Conservation (phyloP, 257 asterid species). For the Orobanche coerulescens region DNA sequence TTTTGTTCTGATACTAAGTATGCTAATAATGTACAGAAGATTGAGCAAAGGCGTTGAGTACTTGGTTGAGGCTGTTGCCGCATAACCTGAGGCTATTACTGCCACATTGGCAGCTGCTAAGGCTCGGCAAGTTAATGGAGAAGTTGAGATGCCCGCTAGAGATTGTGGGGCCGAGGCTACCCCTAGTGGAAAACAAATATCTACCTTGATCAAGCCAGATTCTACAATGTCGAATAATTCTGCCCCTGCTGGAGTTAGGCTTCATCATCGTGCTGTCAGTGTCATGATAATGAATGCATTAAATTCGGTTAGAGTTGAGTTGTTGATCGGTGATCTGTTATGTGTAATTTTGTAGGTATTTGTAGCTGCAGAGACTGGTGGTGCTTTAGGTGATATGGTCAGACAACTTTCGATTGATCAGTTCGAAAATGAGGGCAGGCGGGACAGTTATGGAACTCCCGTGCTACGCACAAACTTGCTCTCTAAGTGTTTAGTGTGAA, state of each 20-base stretch:
- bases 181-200: slow-evolving; percentile 80
- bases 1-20: slow-evolving; percentile 16
- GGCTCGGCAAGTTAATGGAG: slow-evolving; percentile 95
- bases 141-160: slow-evolving; percentile 83
- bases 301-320: slow-evolving; percentile 8
- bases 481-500: no score
- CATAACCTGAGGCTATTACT: slow-evolving; percentile 96
- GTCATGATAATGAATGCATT: slow-evolving; percentile 22
- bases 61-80: slow-evolving; percentile 97
- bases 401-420: no score
- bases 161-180: slow-evolving; percentile 98
- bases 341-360: no score
- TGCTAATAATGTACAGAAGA: slow-evolving; percentile 41
- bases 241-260: slow-evolving; percentile 86
- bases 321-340: slow-evolving; percentile 15
- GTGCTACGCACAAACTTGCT: no score
- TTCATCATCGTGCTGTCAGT: slow-evolving; percentile 99
- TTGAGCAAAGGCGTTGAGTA: slow-evolving; percentile 88
- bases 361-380: no score
- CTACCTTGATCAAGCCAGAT: slow-evolving; percentile 78
- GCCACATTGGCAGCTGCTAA: slow-evolving; percentile 98
- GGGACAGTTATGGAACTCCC: no score
- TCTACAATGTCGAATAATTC: slow-evolving; percentile 56
- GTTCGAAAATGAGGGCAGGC: no score
- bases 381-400: no score